phyloP scores from a whole-genome alignment of 805 yeast species.

The Saturnispora ahearnii region DNA sequence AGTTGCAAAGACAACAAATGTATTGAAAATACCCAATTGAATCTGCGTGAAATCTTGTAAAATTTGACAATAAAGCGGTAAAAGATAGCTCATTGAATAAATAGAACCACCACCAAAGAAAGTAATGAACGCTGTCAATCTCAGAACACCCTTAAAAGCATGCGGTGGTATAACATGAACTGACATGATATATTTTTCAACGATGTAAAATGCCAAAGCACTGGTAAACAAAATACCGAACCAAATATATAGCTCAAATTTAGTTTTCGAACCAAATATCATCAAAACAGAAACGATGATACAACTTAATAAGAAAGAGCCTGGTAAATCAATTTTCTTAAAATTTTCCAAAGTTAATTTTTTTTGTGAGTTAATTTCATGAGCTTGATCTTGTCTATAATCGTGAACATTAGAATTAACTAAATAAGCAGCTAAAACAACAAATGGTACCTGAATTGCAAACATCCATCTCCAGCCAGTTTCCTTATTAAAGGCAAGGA shows the following conservation, averaged over 20 bases:
- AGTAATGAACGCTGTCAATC: slow-evolving; percentile 30
- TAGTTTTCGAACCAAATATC: slow-evolving; percentile 17
- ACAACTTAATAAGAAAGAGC: slow-evolving; percentile 30
- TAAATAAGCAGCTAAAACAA: slow-evolving; percentile 22
- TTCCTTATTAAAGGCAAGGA: slow-evolving; percentile 24
- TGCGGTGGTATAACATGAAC: slow-evolving; percentile 35
- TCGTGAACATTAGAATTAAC: slow-evolving; percentile 29
- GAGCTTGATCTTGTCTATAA: slow-evolving; percentile 16
- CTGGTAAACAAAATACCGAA: slow-evolving; percentile 13
- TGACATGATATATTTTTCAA: slow-evolving; percentile 29
- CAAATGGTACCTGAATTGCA: slow-evolving; percentile 32
- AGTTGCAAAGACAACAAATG: slow-evolving; percentile 32
- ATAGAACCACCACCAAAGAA: slow-evolving; percentile 31
- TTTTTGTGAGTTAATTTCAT: slow-evolving; percentile 14
- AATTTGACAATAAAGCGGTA: slow-evolving; percentile 37
- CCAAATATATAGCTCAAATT: slow-evolving; percentile 6
- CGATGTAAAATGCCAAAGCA: slow-evolving; percentile 20
- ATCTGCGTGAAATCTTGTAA: slow-evolving; percentile 32
- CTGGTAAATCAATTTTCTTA: slow-evolving; percentile 33
- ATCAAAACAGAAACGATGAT: slow-evolving; percentile 29
- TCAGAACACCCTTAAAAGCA: slow-evolving; percentile 31
- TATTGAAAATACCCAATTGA: slow-evolving; percentile 32
- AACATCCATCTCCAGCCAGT: slow-evolving; percentile 41
- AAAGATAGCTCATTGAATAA: slow-evolving; percentile 29
- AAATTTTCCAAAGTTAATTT: slow-evolving; percentile 29